Evolutionary conservation across 495 filamentous ascomycete genomes (phyloP), one percentile per base, ranked within the genome.

Genomic region (Neurospora sp.): DNA sequence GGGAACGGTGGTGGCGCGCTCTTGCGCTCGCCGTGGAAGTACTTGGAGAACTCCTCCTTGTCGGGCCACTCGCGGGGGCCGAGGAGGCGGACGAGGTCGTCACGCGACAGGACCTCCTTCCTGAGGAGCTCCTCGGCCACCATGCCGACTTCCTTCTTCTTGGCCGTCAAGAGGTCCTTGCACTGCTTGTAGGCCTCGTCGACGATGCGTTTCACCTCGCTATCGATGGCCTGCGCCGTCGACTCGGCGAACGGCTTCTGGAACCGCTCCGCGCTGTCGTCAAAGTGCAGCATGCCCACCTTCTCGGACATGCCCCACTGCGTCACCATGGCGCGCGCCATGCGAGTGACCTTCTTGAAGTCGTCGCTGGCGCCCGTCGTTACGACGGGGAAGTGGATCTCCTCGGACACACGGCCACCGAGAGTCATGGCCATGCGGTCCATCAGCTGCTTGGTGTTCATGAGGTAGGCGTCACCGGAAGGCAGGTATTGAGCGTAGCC

Each of bases 351-450:
- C 83, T 99, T 99, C 83, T 97, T 97, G 87, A 99, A 99, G 79
- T 99, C 96, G 80, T 99, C 96, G 46, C 89, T 92, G 22, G 96
- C 96, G 66, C 96, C 96, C 73, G 91, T 93, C 6, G 96, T 99
- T 31, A 99, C 95, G 11, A 93, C 97, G 35, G 94, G 91, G 81
- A 98, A 99, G 82, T 98, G 94, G 5, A 99, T 79, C 82, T 99
- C 96, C 82, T 99, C 96, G 44, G 91, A 94, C 48, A 99, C 92
- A 74, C 96, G 91, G 3, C 96, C 96, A 76, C 92, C 96, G 46
- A 99, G 89, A 20, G 96, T 97, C 96, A 99, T 99, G 74, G 96
- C 96, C 96, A 99, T 99, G 73, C 96, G 93, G 82, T 99, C 96
- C 94, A 98, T 98, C 37, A 99, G 85, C 84, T 99, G 96, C 81